Evolutionary conservation across 805 yeast species (phyloP), one percentile per base, ranked within the genome.

Genomic region (Scheffersomyces spartinae): DNA sequence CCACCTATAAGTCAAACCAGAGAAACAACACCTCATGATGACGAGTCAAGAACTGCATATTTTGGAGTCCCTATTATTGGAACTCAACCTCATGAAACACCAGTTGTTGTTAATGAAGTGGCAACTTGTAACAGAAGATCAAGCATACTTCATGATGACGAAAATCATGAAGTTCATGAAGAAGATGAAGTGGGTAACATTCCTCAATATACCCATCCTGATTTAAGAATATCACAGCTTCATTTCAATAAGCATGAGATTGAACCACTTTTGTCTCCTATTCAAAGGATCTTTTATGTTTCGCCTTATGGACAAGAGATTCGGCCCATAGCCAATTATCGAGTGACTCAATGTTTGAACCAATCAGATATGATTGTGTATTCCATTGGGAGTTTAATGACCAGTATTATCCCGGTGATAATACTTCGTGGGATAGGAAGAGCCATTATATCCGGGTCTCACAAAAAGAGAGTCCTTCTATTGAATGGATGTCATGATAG

Each of bases 301-400:
- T 81, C 85, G 11, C 86, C 91, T 1, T 81, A 79, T 44, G 94
- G 95, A 1, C 82, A 79, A 39, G 95, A 85, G 43, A 75, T 81
- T 14, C 69, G 72, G 34, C 95, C 95, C 3, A 48, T 57, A 17
- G 85, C 88, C 1, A 76, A 76, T 36, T 49, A 71, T 3, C 54
- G 81, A 24, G 85, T 77, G 1, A 43, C 71, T 2, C 48, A 66
- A 1, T 58, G 67, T 13, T 43, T 84, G 3, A 40, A 57, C 12
- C 42, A 55, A 4, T 55, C 82, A 0, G 67, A 74, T 18, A 57
- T 68, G 9, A 52, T 85, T 0, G 56, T 86, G 0, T 82, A 74
- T 43, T 80, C 94, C 0, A 80, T 86, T 28, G 96, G 97, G 1
- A 80, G 94, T 1, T 55, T 86, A 18, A 80, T 81, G 77, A 86